Base-by-base conservation (phyloP, 495 filamentous ascomycete species). In the Clohesyomyces aquaticus region DNA sequence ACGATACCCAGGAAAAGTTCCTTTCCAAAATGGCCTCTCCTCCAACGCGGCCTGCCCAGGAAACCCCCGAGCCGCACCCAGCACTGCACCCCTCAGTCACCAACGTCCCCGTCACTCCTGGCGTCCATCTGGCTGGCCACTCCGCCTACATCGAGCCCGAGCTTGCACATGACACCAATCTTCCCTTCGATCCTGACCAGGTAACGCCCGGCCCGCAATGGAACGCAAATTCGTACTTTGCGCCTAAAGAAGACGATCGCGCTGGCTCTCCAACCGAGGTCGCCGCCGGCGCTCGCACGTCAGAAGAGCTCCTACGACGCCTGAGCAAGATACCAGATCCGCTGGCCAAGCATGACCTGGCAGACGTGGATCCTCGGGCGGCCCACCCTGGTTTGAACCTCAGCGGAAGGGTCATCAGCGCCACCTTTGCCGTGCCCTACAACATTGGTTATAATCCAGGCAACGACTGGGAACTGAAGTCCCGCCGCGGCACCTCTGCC, bases 351-450 rank as follows among this genome's bases (percentile, higher is more conserved):
- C 78, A 82, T 35, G 82, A 83, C 16, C 75, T 87, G 58, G 74
- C 77, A 3, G 83, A 87, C 28, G 73, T 83, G 43, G 82, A 88
- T 65, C 83, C 84, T 16, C 80, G 83, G 65, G 77, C 80, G 45
- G 81, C 83, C 41, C 83, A 90, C 71, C 88, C 89, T 2, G 80
- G 80, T 32, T 75, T 96, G 19, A 79, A 82, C 46, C 80, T 97
- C 47, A 93, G 85, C 46, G 91, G 92, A 1, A 85, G 87, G 60
- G 82, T 96, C 61, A 94, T 97, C 65, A 94, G 90, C 47, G 92
- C 88, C 18, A 90, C 90, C 21, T 93, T 93, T 71, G 91, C 86
- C 67, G 85, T 94, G 22, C 92, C 93, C 9, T 88, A 94, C 75
- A 83, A 86, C 35, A 68, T 93, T 41, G 80, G 83, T 25, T 88